phyloP scores from a whole-genome alignment of 805 yeast species.

The Cyberlindnera misumaiensis region DNA sequence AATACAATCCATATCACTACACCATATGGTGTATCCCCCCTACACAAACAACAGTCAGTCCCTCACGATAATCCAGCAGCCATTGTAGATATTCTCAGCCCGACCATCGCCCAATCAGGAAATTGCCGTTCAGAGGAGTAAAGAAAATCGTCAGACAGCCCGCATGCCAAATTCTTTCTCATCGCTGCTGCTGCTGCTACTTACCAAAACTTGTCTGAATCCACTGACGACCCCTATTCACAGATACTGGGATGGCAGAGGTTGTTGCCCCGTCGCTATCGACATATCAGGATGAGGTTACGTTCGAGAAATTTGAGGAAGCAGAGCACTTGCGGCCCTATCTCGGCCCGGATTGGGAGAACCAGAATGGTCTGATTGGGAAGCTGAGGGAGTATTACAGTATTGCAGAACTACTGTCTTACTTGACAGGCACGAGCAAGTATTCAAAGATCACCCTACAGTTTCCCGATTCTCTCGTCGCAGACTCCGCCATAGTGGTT shows the following conservation, averaged over 20 bases:
- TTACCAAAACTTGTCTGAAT: too few relatives aligned
- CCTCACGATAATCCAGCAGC: too few relatives aligned
- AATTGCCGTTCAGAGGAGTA: too few relatives aligned
- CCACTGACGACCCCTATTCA: too few relatives aligned
- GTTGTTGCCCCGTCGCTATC: slow-evolving; percentile 36
- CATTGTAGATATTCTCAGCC: too few relatives aligned
- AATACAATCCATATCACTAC: too few relatives aligned
- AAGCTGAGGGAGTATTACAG: slow-evolving; percentile 48
- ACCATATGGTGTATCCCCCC: too few relatives aligned
- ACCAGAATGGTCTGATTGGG: slow-evolving; percentile 9
- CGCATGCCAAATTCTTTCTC: too few relatives aligned
- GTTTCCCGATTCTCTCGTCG: slow-evolving; percentile 77
- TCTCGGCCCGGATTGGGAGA: slow-evolving; percentile 21
- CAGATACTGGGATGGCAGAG: background rate
- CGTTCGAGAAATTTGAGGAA: slow-evolving; percentile 39
- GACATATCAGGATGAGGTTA: slow-evolving; percentile 59
- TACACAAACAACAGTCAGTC: too few relatives aligned
- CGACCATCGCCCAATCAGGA: too few relatives aligned
- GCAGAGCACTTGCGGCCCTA: slow-evolving; percentile 23
- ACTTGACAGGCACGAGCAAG: slow-evolving; percentile 26
- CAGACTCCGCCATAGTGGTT: slow-evolving; percentile 70
- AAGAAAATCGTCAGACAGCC: too few relatives aligned
- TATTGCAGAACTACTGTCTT: slow-evolving; percentile 38
- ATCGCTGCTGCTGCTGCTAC: too few relatives aligned
- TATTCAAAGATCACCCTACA: slow-evolving; percentile 68